A percentile compares a stretch with the other conserved stretches of the same genome.
phyloP scores from a whole-genome alignment of 2,329 filamentous ascomycete species.

The Diaporthe sp. region DNA sequence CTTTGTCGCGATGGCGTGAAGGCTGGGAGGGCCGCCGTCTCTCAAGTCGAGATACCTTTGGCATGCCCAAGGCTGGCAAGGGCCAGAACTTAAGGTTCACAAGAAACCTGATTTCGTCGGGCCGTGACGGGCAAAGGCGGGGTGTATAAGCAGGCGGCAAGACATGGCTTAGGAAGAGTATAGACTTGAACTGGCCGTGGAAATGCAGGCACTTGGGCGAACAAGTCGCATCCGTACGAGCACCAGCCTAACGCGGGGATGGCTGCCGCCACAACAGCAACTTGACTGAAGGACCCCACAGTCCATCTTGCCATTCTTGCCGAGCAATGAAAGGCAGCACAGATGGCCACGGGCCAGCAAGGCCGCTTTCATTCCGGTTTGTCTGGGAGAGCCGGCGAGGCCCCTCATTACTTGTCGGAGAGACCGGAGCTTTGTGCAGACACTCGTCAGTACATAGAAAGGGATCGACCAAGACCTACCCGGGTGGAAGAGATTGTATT shows the following conservation, averaged over 20 bases:
- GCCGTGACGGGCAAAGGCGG: neutral
- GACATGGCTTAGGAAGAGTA: neutral
- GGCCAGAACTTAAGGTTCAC: neutral
- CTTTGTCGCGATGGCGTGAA: neutral
- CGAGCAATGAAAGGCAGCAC: neutral
- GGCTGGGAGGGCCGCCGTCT: neutral
- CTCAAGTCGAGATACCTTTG: neutral
- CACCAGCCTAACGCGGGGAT: neutral
- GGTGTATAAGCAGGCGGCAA: neutral
- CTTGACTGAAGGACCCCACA: neutral
- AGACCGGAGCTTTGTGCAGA: neutral
- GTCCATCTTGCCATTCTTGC: neutral
- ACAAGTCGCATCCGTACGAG: neutral
- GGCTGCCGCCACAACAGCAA: neutral
- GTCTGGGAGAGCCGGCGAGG: neutral
- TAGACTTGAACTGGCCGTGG: neutral
- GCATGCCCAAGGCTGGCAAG: neutral
- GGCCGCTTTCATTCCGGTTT: slow-evolving; percentile 2
- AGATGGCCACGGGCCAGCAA: neutral
- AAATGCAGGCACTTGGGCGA: neutral
- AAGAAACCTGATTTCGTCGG: neutral
- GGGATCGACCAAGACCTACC: neutral
- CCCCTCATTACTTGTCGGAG: neutral
- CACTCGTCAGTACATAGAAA: neutral
- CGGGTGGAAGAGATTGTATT: neutral